Base-by-base conservation (phyloP, 2,329 filamentous ascomycete species). In the Aspergillus luchuensis region DNA sequence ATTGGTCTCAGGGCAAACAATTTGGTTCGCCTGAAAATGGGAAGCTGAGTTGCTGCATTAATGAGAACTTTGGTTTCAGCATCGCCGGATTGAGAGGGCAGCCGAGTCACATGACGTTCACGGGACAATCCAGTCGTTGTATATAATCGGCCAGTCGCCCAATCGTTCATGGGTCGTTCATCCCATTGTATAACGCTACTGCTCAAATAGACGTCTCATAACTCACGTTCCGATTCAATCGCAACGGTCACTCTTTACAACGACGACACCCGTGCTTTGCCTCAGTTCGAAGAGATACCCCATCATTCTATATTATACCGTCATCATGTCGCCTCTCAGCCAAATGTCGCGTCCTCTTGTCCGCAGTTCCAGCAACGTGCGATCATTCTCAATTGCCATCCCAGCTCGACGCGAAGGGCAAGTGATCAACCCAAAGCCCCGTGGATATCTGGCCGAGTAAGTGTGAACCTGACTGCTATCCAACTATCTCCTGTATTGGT, bases 361-460 rank as follows among this genome's bases (percentile, higher is more conserved):
- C 19, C 66, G 64, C 36, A 23, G 52, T 39, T 8, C 59, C 36
- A 38, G 54, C 13, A 21, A 61, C 11, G 8, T 63, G 1, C 68
- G 68, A 13, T 47, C 60, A 0, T 66, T 72, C 28, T 68, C 69
- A 0, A 56, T 59, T 6, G 59, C 64, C 2, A 52, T 68, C 4
- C 59, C 60, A 0, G 62, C 63, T 2, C 66, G 70, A 62, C 63
- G 55, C 7, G 71, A 63, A 36, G 71, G 69, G 36, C 70, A 72
- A 28, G 56, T 63, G 3, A 64, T 64, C 3, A 45, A 65, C 1
- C 59, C 69, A 10, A 73, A 71, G 59, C 56, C 67, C 4, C 51
- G 63, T 5, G 71, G 69, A 7, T 71, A 66, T 21, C 62, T 72
- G 10, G 63, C 67, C 8, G 68, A 71, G 71, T 73, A 68, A 38